These are phyloP conservation scores for Babesia bigemina DNA, from an alignment of 169 alveolate genomes.

Conservation along the genomic window DNA sequence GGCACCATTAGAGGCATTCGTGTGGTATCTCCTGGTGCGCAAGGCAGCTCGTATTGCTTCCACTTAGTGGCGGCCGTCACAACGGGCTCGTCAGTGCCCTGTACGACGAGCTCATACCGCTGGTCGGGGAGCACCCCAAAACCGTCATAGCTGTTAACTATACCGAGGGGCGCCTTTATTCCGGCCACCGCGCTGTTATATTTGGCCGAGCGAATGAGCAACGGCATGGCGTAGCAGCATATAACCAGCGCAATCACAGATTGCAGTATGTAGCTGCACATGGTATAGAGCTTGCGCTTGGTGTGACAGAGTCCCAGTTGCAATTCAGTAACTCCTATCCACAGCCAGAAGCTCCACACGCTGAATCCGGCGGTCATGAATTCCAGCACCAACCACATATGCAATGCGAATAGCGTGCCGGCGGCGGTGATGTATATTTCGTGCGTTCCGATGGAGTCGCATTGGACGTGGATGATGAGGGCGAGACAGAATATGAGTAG, in stretches of 20 bases:
- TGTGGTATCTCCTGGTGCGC: conserved; percentile 37
- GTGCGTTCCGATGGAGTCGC: conserved; percentile 26
- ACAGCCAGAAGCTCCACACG: conserved; percentile 42
- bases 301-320: conserved; percentile 33
- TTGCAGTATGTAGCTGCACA: conserved; percentile 33
- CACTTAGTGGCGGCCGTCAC: conserved; percentile 53
- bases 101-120: conserved; percentile 41
- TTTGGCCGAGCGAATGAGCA: conserved; percentile 5
- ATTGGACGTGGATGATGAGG: conserved; percentile 43
- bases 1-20: conserved; percentile 8
- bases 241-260: conserved; percentile 21
- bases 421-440: conserved; percentile 5
- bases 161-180: conserved; percentile 39
- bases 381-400: conserved; percentile 39
- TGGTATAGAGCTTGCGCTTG: not conserved
- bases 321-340: conserved; percentile 50
- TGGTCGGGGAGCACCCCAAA: conserved; percentile 12
- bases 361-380: conserved; percentile 38
- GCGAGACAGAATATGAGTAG: conserved; percentile 29
- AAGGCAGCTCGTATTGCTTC: conserved; percentile 42
- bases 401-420: conserved; percentile 38
- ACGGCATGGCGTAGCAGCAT: conserved; percentile 14
- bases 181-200: not conserved
- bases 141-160: conserved; percentile 51
- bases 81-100: conserved; percentile 50